phyloP scores from a whole-genome alignment of 148 eudicot species.

The Talinum fruticosum region DNA sequence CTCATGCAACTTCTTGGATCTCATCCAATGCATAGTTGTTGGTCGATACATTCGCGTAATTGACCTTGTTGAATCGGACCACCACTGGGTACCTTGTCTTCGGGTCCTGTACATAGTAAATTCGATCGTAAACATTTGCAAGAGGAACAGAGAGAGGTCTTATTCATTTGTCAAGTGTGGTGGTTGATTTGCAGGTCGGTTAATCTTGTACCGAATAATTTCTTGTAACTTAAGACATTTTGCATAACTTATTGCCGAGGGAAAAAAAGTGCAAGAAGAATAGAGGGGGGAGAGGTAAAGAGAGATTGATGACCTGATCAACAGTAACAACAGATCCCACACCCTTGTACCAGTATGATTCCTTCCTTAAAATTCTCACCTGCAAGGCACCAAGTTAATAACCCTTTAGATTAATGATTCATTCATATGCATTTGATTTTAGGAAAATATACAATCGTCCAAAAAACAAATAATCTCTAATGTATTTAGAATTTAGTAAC shows the following conservation, averaged over 20 bases:
- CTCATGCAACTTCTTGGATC: constrained; percentile 64
- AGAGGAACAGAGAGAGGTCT: background rate
- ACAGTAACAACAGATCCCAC: constrained; percentile 89
- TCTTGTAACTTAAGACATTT: too few species aligned
- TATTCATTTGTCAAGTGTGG: too few species aligned
- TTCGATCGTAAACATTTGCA: background rate
- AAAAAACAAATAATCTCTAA: too few species aligned
- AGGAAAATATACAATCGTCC: too few species aligned
- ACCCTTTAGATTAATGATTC: background rate
- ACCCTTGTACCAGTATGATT: constrained; percentile 96
- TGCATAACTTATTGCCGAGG: too few species aligned
- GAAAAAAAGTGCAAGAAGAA: too few species aligned
- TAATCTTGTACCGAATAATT: too few species aligned
- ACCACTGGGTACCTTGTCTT: constrained; percentile 88
- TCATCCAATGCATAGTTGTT: constrained; percentile 98
- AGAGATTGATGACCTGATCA: constrained; percentile 53
- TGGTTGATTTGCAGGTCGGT: too few species aligned
- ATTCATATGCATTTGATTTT: background rate
- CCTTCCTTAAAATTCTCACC: constrained; percentile 92
- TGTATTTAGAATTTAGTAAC: too few species aligned
- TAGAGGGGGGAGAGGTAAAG: background rate
- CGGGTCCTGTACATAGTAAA: constrained; percentile 54
- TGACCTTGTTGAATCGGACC: constrained; percentile 93
- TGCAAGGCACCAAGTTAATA: constrained; percentile 19
- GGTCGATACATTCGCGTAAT: constrained; percentile 87